Evolutionary conservation across 352 stramenopile genomes (phyloP), one percentile per base, ranked within the genome.

Genomic region (Lagenidium sp.): DNA sequence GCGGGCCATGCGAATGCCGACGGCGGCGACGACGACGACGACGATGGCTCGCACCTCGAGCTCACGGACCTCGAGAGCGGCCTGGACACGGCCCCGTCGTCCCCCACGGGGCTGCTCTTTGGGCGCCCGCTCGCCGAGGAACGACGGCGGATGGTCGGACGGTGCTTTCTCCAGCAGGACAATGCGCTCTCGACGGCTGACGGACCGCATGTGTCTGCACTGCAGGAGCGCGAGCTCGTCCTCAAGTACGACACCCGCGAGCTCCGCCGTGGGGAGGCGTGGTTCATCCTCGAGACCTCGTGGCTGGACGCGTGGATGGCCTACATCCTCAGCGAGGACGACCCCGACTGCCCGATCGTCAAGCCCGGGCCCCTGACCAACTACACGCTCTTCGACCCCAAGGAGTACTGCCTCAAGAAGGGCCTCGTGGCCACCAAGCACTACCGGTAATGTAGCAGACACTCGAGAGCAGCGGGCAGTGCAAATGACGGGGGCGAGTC

Each of bases 231-330:
- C 4, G 78, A 86, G 22, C 45, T 87, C 23, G 63, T 91, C 21
- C 51, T 91, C 40, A 47, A 61, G 36, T 80, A 78, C 38, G 78
- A 91, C 50, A 78, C 75, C 21, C 64, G 60, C 2, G 63, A 84
- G 34, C 58, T 91, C 30, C 63, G 68, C 32, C 63, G 69, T 25
- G 68, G 80, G 16, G 75, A 91, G 21, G 78, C 78, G 25, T 91
- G 73, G 73, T 85, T 82, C 57, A 55, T 91, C 22, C 58, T 91
- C 16, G 78, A 88, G 50, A 85, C 73, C 20, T 60, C 55, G 44
- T 91, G 78, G 78, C 61, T 91, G 22, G 73, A 88, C 48, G 66
- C 68, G 25, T 91, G 78, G 78, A 86, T 88, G 75, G 61, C 59
- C 25, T 91, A 81, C 61, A 68, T 88, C 15, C 43, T 88, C 37